These are phyloP conservation scores for Boletales sp. DNA, from an alignment of 768 basidiomycete genomes.

Conservation along the genomic window DNA sequence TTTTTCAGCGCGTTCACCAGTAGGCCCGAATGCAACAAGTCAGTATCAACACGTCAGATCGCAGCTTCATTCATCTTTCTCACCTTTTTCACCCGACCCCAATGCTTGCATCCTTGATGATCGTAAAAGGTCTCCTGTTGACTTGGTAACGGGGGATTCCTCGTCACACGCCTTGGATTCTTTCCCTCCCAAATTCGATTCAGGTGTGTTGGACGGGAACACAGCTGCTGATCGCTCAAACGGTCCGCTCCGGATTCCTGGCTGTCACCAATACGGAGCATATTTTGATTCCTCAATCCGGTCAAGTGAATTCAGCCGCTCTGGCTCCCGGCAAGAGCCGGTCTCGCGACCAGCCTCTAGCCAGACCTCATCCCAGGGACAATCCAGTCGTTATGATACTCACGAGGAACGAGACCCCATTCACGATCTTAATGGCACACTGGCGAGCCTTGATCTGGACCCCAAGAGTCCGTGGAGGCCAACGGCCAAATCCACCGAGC, in stretches of 20 bases:
- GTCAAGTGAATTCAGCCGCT: conserved; percentile 38
- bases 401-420: conserved; percentile 49
- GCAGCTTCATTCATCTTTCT: conserved; percentile 41
- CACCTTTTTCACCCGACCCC: conserved; percentile 79
- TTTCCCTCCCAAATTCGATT: conserved; percentile 49
- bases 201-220: conserved; percentile 37
- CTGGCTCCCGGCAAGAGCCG: conserved; percentile 43
- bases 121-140: conserved; percentile 34
- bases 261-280: conserved; percentile 41
- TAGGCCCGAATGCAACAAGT: conserved; percentile 11
- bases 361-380: conserved; percentile 30
- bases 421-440: conserved; percentile 70
- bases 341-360: conserved; percentile 56
- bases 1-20: conserved; percentile 11
- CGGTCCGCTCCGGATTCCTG: conserved; percentile 45
- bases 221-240: conserved; percentile 32
- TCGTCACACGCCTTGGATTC: conserved; percentile 48
- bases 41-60: conserved; percentile 19
- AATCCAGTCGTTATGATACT: conserved; percentile 18
- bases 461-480: conserved; percentile 33
- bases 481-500: conserved; percentile 19
- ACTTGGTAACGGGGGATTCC: conserved; percentile 36
- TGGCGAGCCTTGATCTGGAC: conserved; percentile 72
- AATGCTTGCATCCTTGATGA: conserved; percentile 40
- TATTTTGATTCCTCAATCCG: conserved; percentile 44